A percentile compares a stretch with the other conserved stretches of the same genome.
Evolutionary conservation across 164 flowering plant species (phyloP).

Genomic region (Akebia trifoliata): DNA sequence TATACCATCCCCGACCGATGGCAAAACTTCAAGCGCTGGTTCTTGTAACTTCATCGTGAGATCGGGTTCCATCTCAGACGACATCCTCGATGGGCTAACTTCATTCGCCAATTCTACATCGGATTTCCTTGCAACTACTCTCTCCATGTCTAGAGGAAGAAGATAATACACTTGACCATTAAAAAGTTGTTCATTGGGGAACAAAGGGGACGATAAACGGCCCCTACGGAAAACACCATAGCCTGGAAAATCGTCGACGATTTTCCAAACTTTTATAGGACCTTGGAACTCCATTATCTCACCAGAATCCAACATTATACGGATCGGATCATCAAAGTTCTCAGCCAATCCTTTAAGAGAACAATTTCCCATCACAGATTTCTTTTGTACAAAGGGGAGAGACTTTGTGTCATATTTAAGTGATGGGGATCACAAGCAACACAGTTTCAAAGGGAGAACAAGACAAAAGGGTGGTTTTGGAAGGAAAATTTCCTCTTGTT

Average conservation of each 20-base stretch:
- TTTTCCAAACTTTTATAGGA: slow-evolving; percentile 30
- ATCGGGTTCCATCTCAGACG: slow-evolving; percentile 14
- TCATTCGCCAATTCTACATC: not conserved
- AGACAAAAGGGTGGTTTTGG: slow-evolving; percentile 15
- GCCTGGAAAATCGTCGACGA: slow-evolving; percentile 39
- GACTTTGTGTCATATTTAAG: slow-evolving; percentile 9
- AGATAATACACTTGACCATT: slow-evolving; percentile 46
- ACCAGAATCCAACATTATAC: slow-evolving; percentile 46
- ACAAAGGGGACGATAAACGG: slow-evolving; percentile 25
- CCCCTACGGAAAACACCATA: slow-evolving; percentile 41
- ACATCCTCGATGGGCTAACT: slow-evolving; percentile 18
- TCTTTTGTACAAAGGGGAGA: not conserved
- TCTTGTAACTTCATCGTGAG: slow-evolving; percentile 18
- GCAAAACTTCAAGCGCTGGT: slow-evolving; percentile 40
- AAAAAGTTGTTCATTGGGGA: slow-evolving; percentile 27
- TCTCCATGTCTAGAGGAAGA: slow-evolving; percentile 24
- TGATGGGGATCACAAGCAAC: not conserved
- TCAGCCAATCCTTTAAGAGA: slow-evolving; percentile 30
- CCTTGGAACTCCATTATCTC: slow-evolving; percentile 31
- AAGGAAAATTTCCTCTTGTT: not conserved
- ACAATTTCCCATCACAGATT: slow-evolving; percentile 53
- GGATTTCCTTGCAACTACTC: not conserved
- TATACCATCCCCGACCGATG: slow-evolving; percentile 41
- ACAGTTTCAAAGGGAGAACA: slow-evolving; percentile 1
- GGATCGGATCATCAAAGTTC: slow-evolving; percentile 13